Base-by-base conservation (phyloP, 495 filamentous ascomycete species). In the Daldinia concentrica region DNA sequence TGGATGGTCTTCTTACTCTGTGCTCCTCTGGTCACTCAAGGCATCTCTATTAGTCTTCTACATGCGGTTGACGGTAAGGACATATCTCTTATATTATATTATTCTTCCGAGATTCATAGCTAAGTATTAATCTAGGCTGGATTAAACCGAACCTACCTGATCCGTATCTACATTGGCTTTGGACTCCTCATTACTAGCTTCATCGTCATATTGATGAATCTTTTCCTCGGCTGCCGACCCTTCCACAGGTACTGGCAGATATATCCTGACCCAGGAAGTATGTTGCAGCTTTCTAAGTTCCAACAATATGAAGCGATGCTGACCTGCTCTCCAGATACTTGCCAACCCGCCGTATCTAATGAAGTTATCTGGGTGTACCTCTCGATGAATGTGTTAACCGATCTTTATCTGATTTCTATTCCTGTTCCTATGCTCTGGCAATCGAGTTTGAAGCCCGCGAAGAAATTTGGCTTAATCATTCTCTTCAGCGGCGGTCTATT, bases 21-120 rank as follows among this genome's bases (percentile, higher is more conserved):
- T 82, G 5, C 66, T 90, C 48, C 75, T 88, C 19, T 86, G 83
- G 81, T 73, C 82, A 27, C 66, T 89, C 62, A 90, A 90, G 78
- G 74, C 82, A 0, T 86, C 86, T 59, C 84, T 89, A 79, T 76
- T 85, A 9, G 75, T 87, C 41, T 88, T 90, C 68, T 90, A 87
- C 68, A 81, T 85, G 43, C 81, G 87, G 57, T 79, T 90, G 29
- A 88, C 86, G 45, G 86, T 88, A 77, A 77, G 81, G 11, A 27
- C 43, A 19, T 69, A 50, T 24, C 43, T 50, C 37, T 43, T 29
- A 22, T 12, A 52, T 54, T n/a, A 6, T 37, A 1, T 26, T 45
- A 11, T 26, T 24, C 15, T 29, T 36, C 34, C 5, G 52, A 30
- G 14, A 45, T 19, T 37, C 41, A 43, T 51, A 26, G 57, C 67